Evolutionary conservation across 768 basidiomycete species (phyloP).

Genomic region (Russula vinacea): DNA sequence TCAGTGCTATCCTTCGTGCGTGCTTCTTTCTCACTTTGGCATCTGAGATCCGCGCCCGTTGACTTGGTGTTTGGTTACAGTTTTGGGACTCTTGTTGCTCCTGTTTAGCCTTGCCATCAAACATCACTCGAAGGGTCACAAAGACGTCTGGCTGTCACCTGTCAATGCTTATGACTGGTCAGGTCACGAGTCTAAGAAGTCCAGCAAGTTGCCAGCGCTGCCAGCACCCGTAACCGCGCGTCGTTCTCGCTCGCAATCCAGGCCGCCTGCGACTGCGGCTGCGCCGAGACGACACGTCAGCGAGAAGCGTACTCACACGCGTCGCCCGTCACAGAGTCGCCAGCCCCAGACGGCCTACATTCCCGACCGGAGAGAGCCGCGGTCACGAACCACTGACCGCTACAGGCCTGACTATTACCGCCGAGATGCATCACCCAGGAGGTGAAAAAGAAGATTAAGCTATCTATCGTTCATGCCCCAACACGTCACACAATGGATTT

Average conservation of each 20-base stretch:
- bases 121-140: slow-evolving; percentile 44
- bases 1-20: slow-evolving; percentile 71
- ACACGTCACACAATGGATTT: background rate
- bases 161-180: slow-evolving; percentile 76
- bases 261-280: background rate
- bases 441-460: slow-evolving; percentile 29
- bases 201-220: slow-evolving; percentile 44
- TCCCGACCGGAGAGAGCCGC: slow-evolving; percentile 15
- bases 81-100: slow-evolving; percentile 48
- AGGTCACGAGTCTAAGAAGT: slow-evolving; percentile 36
- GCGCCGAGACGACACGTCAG: slow-evolving; percentile 25
- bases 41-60: slow-evolving; percentile 16
- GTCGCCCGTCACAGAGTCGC: slow-evolving; percentile 15
- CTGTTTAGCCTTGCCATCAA: slow-evolving; percentile 45
- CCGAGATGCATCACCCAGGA: slow-evolving; percentile 37
- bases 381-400: slow-evolving; percentile 29
- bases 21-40: slow-evolving; percentile 21
- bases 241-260: slow-evolving; percentile 23
- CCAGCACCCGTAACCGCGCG: slow-evolving; percentile 43
- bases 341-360: slow-evolving; percentile 28
- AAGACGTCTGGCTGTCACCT: slow-evolving; percentile 63
- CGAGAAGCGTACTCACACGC: slow-evolving; percentile 18
- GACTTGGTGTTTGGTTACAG: slow-evolving; percentile 35
- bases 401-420: slow-evolving; percentile 34
- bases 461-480: background rate